A percentile compares a stretch with the other conserved stretches of the same genome.
These are phyloP conservation scores for Leptographium procerum DNA, from an alignment of 2,329 filamentous ascomycete species.

Conservation along the genomic window DNA sequence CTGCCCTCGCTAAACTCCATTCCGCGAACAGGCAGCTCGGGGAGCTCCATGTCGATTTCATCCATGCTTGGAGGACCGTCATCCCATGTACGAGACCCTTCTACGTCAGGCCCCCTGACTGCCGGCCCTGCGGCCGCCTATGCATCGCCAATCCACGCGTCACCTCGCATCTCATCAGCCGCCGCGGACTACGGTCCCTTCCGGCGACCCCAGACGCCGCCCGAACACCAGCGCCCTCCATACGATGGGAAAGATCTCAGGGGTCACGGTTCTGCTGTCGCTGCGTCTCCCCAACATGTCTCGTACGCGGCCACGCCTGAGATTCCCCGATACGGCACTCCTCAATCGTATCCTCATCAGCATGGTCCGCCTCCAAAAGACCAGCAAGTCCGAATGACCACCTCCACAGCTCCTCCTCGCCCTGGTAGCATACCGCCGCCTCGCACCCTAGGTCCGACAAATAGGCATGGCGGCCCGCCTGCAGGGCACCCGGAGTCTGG, in stretches of 20 bases:
- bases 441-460: slow-evolving; percentile 36
- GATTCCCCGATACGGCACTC: slow-evolving; percentile 46
- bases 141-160: slow-evolving; percentile 34
- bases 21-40: slow-evolving; percentile 32
- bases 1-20: slow-evolving; percentile 40
- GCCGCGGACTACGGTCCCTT: slow-evolving; percentile 50
- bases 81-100: slow-evolving; percentile 23
- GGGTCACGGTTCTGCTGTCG: slow-evolving; percentile 33
- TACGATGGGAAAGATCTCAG: slow-evolving; percentile 28
- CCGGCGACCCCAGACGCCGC: slow-evolving; percentile 55
- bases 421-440: slow-evolving; percentile 33
- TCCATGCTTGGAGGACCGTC: slow-evolving; percentile 45
- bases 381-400: slow-evolving; percentile 11
- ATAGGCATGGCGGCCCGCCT: slow-evolving; percentile 18
- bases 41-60: slow-evolving; percentile 51
- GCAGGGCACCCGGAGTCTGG: slow-evolving; percentile 15
- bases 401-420: slow-evolving; percentile 31
- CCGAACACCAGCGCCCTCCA: slow-evolving; percentile 48
- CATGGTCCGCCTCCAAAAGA: slow-evolving; percentile 37
- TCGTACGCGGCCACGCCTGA: slow-evolving; percentile 43
- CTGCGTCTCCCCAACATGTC: slow-evolving; percentile 20
- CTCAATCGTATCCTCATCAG: slow-evolving; percentile 38
- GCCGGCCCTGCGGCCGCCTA: slow-evolving; percentile 21
- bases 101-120: slow-evolving; percentile 18
- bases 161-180: slow-evolving; percentile 42